These are phyloP conservation scores for Volvox carteri DNA, from an alignment of 163 green algal genomes.

Conservation along the genomic window DNA sequence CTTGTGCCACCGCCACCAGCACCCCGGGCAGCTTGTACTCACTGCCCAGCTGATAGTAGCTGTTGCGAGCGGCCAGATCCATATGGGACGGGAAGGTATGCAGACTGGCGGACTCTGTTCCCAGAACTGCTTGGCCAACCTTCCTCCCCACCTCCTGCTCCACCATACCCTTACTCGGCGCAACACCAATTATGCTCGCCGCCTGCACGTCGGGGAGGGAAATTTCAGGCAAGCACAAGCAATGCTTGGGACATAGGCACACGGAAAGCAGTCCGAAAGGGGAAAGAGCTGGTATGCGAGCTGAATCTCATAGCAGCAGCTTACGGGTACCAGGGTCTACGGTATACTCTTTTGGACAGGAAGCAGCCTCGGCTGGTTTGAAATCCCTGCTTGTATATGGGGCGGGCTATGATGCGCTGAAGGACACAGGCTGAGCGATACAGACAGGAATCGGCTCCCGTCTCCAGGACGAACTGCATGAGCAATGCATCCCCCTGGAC, in stretches of 20 bases:
- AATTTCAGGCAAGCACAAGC: not conserved
- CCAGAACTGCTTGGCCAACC: not conserved
- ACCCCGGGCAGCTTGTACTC: conserved; percentile 41
- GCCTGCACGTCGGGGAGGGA: not conserved
- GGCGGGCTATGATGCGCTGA: too few species aligned
- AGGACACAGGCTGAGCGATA: not conserved
- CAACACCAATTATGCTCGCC: too few species aligned
- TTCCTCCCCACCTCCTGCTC: not conserved
- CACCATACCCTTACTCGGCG: too few species aligned
- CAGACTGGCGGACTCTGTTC: not conserved
- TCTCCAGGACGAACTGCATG: too few species aligned
- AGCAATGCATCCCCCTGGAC: too few species aligned
- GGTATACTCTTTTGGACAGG: too few species aligned
- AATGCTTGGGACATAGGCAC: not conserved
- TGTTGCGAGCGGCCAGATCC: conserved; percentile 12
- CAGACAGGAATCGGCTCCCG: not conserved
- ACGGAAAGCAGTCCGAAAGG: too few species aligned
- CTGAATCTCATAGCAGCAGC: too few species aligned
- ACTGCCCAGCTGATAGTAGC: not conserved
- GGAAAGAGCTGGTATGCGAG: too few species aligned
- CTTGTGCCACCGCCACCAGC: conserved; percentile 38
- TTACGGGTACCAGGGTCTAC: too few species aligned
- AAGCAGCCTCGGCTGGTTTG: too few species aligned
- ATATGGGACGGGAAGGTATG: not conserved
- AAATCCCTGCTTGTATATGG: too few species aligned